Conservation (phyloP, 2,329 filamentous ascomycete species). For the Fusarium humuli region DNA sequence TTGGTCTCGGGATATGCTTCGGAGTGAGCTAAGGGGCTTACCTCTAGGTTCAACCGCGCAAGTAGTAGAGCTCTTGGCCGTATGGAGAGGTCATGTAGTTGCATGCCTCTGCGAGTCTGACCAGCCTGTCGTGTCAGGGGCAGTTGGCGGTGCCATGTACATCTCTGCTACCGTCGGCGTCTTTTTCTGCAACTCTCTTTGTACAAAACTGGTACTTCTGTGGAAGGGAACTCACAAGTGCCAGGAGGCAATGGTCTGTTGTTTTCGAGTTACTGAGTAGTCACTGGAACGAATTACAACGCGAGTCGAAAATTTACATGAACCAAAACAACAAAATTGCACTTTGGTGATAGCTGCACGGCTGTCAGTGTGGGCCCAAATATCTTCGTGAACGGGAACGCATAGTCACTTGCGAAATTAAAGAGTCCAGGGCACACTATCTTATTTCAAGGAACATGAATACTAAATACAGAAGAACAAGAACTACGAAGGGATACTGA, state of each 20-base stretch:
- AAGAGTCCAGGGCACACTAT: not conserved
- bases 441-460: not conserved
- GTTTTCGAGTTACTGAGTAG: not conserved
- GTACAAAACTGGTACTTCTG: not conserved
- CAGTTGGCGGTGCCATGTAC: conserved; percentile 32
- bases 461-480: not conserved
- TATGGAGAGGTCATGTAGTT: conserved; percentile 56
- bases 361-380: conserved; percentile 1
- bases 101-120: conserved; percentile 36
- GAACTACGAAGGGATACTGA: not conserved
- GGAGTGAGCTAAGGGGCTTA: not conserved
- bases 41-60: conserved; percentile 58
- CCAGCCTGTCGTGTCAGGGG: conserved; percentile 33
- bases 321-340: not conserved
- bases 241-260: fast-evolving
- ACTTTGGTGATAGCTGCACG: not conserved
- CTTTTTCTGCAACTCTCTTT: not conserved
- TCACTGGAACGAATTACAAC: not conserved
- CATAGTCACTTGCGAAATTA: not conserved
- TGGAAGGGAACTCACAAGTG: too few relatives aligned
- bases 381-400: not conserved
- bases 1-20: not conserved
- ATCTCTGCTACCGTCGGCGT: not conserved
- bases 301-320: not conserved
- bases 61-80: conserved; percentile 62